phyloP scores from a whole-genome alignment of 2,329 filamentous ascomycete genomes.

The Alternaria viburni region DNA sequence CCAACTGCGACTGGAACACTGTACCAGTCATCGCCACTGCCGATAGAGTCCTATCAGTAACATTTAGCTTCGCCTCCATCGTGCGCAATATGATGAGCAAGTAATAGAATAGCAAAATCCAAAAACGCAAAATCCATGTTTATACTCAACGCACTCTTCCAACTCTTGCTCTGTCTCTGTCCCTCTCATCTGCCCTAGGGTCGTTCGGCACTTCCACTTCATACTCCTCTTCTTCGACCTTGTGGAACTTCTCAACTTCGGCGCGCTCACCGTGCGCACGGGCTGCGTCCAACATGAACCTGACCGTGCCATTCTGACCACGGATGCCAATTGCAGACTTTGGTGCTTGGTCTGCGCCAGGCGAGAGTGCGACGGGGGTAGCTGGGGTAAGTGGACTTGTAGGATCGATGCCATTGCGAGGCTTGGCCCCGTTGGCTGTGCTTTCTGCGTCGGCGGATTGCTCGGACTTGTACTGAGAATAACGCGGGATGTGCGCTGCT shows the following conservation, averaged over 20 bases:
- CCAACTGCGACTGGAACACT: not conserved
- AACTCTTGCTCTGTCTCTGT: conserved; percentile 24
- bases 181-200: conserved; percentile 20
- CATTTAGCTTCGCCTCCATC: not conserved
- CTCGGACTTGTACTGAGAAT: conserved; percentile 55
- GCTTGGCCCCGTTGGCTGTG: conserved; percentile 31
- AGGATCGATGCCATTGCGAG: conserved; percentile 44
- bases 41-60: not conserved
- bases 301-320: conserved; percentile 74
- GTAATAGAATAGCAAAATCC: not conserved
- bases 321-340: conserved; percentile 46
- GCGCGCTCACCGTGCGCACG: conserved; percentile 74
- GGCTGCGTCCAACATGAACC: conserved; percentile 86
- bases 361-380: conserved; percentile 55
- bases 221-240: conserved; percentile 76
- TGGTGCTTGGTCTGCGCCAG: conserved; percentile 39
- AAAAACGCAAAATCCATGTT: conserved; percentile 7
- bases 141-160: conserved; percentile 40
- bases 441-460: conserved; percentile 25
- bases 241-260: conserved; percentile 71
- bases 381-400: conserved; percentile 48
- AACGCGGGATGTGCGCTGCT: conserved; percentile 65
- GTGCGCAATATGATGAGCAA: not conserved
- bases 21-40: not conserved
- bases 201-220: conserved; percentile 68